A percentile compares a stretch with the other conserved stretches of the same genome.
Evolutionary conservation across 2,329 filamentous ascomycete species (phyloP).

Genomic region (Tolypocladium sp.): DNA sequence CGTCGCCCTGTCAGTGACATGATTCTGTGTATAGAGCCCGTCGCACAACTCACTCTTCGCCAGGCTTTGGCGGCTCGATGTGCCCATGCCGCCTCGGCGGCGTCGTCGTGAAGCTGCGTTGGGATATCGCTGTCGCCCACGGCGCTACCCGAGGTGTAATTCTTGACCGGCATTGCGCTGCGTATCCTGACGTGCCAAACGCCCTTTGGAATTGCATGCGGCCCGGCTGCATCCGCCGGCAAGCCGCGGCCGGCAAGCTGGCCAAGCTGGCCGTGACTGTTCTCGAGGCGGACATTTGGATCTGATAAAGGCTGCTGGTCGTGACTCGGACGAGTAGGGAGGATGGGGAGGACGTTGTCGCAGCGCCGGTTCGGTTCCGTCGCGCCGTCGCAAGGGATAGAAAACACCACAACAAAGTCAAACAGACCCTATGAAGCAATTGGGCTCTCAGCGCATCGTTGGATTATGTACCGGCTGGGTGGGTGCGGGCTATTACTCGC

Average conservation of each 20-base stretch:
- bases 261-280: conserved; percentile 21
- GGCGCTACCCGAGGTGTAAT: conserved; percentile 5
- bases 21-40: background rate
- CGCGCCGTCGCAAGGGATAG: background rate
- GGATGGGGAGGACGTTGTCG: background rate
- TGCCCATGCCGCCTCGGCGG: conserved; percentile 61
- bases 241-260: conserved; percentile 19
- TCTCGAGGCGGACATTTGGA: conserved; percentile 21
- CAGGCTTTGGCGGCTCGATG: conserved; percentile 72
- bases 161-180: conserved; percentile 12
- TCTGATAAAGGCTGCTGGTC: background rate
- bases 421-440: background rate
- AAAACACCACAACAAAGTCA: background rate
- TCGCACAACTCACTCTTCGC: conserved; percentile 68
- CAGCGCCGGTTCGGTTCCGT: background rate
- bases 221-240: conserved; percentile 17
- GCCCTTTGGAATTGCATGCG: conserved; percentile 9
- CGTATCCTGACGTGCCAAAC: conserved; percentile 2
- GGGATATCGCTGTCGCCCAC: conserved; percentile 9
- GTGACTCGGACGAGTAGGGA: background rate
- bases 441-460: conserved; percentile 1
- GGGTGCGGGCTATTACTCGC: conserved; percentile 1
- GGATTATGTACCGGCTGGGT: background rate
- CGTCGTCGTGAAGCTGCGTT: conserved; percentile 57
- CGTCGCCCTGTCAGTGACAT: conserved; percentile 4